Base-by-base conservation (phyloP, 75 land plant species). In the Cunninghamia lanceolata region DNA sequence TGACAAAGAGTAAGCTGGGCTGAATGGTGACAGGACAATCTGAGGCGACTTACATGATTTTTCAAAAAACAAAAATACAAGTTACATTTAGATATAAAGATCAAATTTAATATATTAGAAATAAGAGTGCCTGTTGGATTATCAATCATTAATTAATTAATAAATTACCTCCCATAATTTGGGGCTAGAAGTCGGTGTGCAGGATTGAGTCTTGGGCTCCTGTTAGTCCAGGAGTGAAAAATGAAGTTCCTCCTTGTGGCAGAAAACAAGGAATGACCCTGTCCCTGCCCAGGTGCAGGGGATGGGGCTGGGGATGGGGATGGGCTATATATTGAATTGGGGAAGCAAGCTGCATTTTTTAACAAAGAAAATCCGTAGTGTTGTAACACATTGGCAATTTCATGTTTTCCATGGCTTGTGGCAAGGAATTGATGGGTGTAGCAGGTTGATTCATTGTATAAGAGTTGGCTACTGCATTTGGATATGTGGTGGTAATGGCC, bases 191-290 rank as follows among this genome's bases (percentile, higher is more conserved):
- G 63, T 56, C 3, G 17, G 38, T 71, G 74, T 75, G 39, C 39
- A 75, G 39, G 15, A 0, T 3, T 42, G 53, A 81, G 52, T 36
- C 34, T 81, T 50, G 9, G 52, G 52, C 17, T 45, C 45, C 10
- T 81, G 83, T 21, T 43, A n/a, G n/a, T 50, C 83, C 43, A 6
- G 83, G 53, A 43, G 52, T 45, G 52, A 81, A 81, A n/a, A 81
- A 81, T 28, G 53, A 46, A 21, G 25, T 81, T 43, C 32, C 83
- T 81, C 39, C 34, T 9, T 46, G 30, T 4, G 9, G 47, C n/a
- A 5, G 45, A 42, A 46, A 43, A 43, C 19, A 81, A 28, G 34
- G 10, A 28, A 9, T 9, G 9, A 9, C 9, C 8, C 21, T 81
- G 3, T 75, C 14, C 19, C 19, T 36, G 78, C 36, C 39, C 78